Evolutionary conservation across 169 alveolate genomes (phyloP).

Genomic region (Pseudocohnilembus persalinus): DNA sequence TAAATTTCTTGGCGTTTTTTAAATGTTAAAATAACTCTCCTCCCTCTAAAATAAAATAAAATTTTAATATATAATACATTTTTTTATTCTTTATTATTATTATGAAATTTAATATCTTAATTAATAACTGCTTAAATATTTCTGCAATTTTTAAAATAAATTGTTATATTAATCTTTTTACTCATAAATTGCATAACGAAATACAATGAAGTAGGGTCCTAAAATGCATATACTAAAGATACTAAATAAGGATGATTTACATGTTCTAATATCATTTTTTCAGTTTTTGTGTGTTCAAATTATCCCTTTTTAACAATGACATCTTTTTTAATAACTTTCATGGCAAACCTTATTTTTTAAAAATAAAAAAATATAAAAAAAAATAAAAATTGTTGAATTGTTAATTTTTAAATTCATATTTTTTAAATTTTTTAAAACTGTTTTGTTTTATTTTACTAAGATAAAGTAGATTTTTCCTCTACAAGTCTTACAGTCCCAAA

Average conservation of each 20-base stretch:
- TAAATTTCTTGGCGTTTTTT: slow-evolving; percentile 53
- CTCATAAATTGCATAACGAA: slow-evolving; percentile 74
- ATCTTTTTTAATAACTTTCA: slow-evolving; percentile 77
- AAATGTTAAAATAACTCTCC: slow-evolving; percentile 77
- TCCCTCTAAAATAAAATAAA: slow-evolving; percentile 42
- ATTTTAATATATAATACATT: not conserved
- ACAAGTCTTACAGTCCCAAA: slow-evolving; percentile 81
- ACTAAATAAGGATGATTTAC: slow-evolving; percentile 74
- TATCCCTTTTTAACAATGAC: slow-evolving; percentile 61
- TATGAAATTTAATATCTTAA: not conserved
- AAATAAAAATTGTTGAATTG: not conserved
- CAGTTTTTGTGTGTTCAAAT: slow-evolving; percentile 68
- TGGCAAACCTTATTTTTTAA: slow-evolving; percentile 51
- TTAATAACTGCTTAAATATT: not conserved
- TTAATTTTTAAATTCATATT: too few species aligned
- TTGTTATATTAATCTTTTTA: not conserved
- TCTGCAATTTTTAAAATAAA: too few species aligned
- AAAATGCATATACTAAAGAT: slow-evolving; percentile 64
- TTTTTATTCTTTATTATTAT: slow-evolving; percentile 4
- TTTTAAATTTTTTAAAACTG: too few species aligned
- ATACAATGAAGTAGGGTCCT: slow-evolving; percentile 64
- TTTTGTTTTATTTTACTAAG: not conserved
- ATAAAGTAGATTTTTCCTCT: slow-evolving; percentile 45
- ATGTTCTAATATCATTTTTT: slow-evolving; percentile 64
- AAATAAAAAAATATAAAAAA: not conserved